Conservation (phyloP, 495 filamentous ascomycete species). For the Usnea hakonensis region DNA sequence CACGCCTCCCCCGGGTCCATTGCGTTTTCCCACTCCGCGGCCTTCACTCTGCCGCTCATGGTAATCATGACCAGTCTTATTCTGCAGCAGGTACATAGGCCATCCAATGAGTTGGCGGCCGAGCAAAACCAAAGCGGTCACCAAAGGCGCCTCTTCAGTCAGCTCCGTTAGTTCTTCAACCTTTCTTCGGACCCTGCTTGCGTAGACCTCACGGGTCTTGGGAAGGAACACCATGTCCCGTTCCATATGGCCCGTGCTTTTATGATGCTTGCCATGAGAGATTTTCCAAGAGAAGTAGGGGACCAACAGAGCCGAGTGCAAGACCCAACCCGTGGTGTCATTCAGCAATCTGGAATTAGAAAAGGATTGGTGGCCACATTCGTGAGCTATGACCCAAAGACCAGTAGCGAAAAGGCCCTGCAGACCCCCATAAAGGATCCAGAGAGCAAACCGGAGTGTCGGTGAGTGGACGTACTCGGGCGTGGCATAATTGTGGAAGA, state of each 20-base stretch:
- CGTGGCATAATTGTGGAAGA: conserved; percentile 59
- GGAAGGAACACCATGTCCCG: conserved; percentile 97
- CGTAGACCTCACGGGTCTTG: conserved; percentile 68
- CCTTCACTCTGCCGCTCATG: conserved; percentile 81
- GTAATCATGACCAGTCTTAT: conserved; percentile 91
- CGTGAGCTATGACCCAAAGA: conserved; percentile 63
- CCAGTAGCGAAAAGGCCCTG: conserved; percentile 61
- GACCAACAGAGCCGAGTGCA: conserved; percentile 75
- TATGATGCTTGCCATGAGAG: conserved; percentile 89
- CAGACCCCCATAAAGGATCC: conserved; percentile 55
- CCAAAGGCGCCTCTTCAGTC: conserved; percentile 86
- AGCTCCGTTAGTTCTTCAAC: conserved; percentile 76
- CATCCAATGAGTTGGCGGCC: conserved; percentile 83
- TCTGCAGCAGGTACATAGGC: conserved; percentile 71
- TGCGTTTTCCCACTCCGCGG: conserved; percentile 79
- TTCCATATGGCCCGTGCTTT: conserved; percentile 89
- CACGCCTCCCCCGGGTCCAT: conserved; percentile 71
- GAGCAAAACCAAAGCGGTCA: conserved; percentile 61
- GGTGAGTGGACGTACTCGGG: conserved; percentile 51
- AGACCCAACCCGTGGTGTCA: conserved; percentile 73
- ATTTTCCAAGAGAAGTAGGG: conserved; percentile 93
- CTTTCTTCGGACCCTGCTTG: conserved; percentile 56
- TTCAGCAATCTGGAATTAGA: conserved; percentile 71
- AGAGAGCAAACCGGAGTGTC: conserved; percentile 40
- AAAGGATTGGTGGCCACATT: conserved; percentile 73